phyloP scores from a whole-genome alignment of 805 yeast species.

The Metschnikowia vanudenii region DNA sequence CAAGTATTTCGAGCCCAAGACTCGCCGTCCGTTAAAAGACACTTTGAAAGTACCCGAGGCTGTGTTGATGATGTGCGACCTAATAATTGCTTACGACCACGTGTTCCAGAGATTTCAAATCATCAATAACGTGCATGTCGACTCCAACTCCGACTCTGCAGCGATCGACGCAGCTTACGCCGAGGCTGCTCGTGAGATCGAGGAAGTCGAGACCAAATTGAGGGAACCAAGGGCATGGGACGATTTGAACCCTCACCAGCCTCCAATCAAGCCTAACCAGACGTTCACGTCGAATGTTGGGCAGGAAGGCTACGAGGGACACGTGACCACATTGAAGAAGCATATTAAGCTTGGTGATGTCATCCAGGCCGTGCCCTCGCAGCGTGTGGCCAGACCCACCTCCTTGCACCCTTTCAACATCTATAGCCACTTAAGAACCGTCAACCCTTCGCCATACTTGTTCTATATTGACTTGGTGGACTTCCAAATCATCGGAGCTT shows the following conservation, averaged over 20 bases:
- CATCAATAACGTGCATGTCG: slow-evolving; percentile 69
- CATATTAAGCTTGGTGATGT: slow-evolving; percentile 92
- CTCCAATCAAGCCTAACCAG: slow-evolving; percentile 64
- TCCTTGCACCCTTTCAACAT: slow-evolving; percentile 94
- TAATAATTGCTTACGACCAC: slow-evolving; percentile 88
- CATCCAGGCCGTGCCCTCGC: slow-evolving; percentile 98
- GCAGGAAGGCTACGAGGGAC: slow-evolving; percentile 85
- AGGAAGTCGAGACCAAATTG: slow-evolving; percentile 50
- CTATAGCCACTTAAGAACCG: slow-evolving; percentile 90
- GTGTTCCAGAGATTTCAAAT: slow-evolving; percentile 92
- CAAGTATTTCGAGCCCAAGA: slow-evolving; percentile 92
- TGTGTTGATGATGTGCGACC: slow-evolving; percentile 85
- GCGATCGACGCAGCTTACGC: slow-evolving; percentile 46
- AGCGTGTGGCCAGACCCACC: slow-evolving; percentile 93
- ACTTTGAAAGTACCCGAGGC: slow-evolving; percentile 87
- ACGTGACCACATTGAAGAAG: slow-evolving; percentile 69
- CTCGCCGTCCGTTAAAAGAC: slow-evolving; percentile 72
- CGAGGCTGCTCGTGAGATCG: slow-evolving; percentile 57
- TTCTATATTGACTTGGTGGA: slow-evolving; percentile 90
- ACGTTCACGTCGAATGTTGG: slow-evolving; percentile 87
- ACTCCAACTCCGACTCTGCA: slow-evolving; percentile 18
- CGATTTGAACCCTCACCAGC: slow-evolving; percentile 66
- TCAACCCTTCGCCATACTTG: slow-evolving; percentile 96
- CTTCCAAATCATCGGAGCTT: slow-evolving; percentile 95
- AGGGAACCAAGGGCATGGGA: slow-evolving; percentile 44